Conservation (phyloP, 352 stramenopile genomes). For the Phytophthora vignae region DNA sequence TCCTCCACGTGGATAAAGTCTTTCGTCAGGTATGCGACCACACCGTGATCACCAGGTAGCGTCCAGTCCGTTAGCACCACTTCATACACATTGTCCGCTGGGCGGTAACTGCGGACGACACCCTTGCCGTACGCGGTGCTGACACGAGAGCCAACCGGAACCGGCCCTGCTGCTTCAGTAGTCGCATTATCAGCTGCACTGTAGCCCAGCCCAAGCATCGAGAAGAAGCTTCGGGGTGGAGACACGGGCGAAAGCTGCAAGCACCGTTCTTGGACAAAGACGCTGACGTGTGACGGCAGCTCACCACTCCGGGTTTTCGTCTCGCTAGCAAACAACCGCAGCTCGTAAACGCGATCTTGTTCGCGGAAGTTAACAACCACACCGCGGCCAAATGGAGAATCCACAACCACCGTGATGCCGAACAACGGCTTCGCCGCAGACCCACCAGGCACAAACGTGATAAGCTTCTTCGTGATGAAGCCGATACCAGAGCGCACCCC, state of each 20-base stretch:
- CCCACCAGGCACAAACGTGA: slow-evolving; percentile 69
- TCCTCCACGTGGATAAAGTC: slow-evolving; percentile 43
- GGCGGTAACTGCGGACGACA: slow-evolving; percentile 49
- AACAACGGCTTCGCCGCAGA: slow-evolving; percentile 61
- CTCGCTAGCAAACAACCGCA: slow-evolving; percentile 62
- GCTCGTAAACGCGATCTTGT: slow-evolving; percentile 71
- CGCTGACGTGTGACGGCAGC: slow-evolving; percentile 21
- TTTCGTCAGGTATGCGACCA: slow-evolving; percentile 63
- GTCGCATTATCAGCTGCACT: slow-evolving; percentile 28
- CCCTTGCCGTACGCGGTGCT: slow-evolving; percentile 66
- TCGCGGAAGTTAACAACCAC: slow-evolving; percentile 74
- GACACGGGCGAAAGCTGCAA: slow-evolving; percentile 61
- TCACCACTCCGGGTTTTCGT: slow-evolving; percentile 40
- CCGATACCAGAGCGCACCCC: slow-evolving; percentile 76
- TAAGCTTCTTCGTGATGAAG: slow-evolving; percentile 85
- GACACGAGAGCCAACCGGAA: slow-evolving; percentile 47
- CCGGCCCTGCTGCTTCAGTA: slow-evolving; percentile 1
- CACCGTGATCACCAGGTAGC: slow-evolving; percentile 37
- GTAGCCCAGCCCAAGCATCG: slow-evolving; percentile 57
- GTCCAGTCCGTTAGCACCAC: slow-evolving; percentile 60
- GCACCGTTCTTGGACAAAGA: slow-evolving; percentile 67
- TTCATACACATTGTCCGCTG: slow-evolving; percentile 50
- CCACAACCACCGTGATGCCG: slow-evolving; percentile 59
- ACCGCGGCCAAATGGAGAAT: slow-evolving; percentile 80
- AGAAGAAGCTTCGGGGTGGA: slow-evolving; percentile 75